Evolutionary conservation across 371 early-diverging fungal species (phyloP), one percentile per base, ranked within the genome.

Genomic region (Syncephalastrum racemosum): DNA sequence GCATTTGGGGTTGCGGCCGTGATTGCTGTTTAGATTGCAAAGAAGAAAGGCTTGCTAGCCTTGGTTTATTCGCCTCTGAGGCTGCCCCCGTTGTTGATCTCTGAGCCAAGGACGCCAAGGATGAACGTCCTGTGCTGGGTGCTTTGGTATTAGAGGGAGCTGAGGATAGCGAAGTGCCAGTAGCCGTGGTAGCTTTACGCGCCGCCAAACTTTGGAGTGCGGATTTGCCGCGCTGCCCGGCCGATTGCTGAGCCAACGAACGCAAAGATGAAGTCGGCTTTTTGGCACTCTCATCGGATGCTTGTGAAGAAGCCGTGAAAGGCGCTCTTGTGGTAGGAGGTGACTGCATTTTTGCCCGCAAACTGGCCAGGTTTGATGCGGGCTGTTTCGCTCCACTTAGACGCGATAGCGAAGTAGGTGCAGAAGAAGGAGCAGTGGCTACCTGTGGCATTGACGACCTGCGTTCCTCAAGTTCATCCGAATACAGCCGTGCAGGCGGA

Each of bases 61-160:
- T 61, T 24, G 36, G 12, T 31, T 8, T 8, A 55, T 46, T 12
- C 42, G 58, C 8, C 1, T 12, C 8, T 8, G 10, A 8, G 13
- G 53, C 56, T 20, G 47, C 36, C 4, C 49, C 42, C 5, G 59
- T 19, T 0, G 55, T 18, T 14, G 68, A 65, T 14, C 60, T 62
- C 53, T 72, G 65, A 7, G 73, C 71, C 43, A 77, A 56, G 18
- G 64, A 56, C 4, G 69, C 60, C 15, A 79, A 57, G 15, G 74
- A 68, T 5, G 63, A 53, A 16, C 56, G 31, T 59, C 58, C 50
- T 22, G 56, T 12, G 15, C 20, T 6, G 39, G 56, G 43, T 57
- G 18, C 15, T 16, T 40, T 25, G 53, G 22, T 53, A 31, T 31
- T 8, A 12, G 36, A 31, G 6, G 10, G 12, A 7, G 16, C 16